Base-by-base conservation (phyloP, 306 rosid genomes). In the Prunus campanulata region DNA sequence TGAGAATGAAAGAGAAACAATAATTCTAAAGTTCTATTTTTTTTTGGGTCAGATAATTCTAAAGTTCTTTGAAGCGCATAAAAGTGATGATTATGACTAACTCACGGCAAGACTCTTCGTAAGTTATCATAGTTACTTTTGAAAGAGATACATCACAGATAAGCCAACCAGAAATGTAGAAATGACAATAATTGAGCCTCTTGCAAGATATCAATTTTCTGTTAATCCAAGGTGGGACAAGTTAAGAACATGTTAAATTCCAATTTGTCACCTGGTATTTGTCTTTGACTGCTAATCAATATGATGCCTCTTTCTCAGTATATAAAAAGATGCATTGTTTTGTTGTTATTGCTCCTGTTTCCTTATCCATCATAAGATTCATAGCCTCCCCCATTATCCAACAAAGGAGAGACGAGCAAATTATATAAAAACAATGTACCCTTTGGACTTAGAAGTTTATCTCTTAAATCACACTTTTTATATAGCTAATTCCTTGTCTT, bases 1-100 rank as follows among this genome's bases (percentile, higher is more conserved):
- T 6, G 9, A 39, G 57, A 48, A 16, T 13, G 27, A 13, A 65
- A 42, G 29, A 35, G 54, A 76, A 66, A 56, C 61, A 39, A 22
- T 44, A 35, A 3, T 32, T 76, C 55, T 11, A 12, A 24, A 74
- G 22, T 20, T 18, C 6, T 11, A 0, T 32, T 32, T 1, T 25
- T 25, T 5, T 35, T 35, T 35, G 1, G 39, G 39, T 35, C 39
- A 35, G 39, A 32, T 32, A 46, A 50, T 13, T 68, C 4, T 42
- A 7, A 16, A 74, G 22, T 50, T 19, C 44, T 19, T 3, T 61
- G 44, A 62, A 62, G 42, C 67, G 8, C 52, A 62, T 16, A 10
- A 35, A 71, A 54, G 68, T 16, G 44, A 70, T 64, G 70, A 83
- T 68, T 66, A 65, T 49, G 80, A 75, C 74, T 35, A 22, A 57